Conservation (phyloP, 2,329 filamentous ascomycete genomes). For the Hypoxylon sp. region DNA sequence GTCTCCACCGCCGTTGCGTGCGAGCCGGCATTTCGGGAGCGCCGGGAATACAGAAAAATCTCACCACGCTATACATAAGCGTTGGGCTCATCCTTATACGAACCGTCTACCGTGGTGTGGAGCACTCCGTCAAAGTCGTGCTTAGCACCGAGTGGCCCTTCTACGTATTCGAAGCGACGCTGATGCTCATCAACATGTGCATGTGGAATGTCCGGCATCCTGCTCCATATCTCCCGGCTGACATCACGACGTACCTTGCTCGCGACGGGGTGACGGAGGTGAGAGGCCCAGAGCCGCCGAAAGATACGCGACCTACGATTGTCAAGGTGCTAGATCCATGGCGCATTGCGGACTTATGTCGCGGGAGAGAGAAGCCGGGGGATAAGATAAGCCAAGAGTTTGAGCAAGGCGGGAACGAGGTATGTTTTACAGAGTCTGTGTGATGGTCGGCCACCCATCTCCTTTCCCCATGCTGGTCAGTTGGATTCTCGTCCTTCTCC, state of each 20-base stretch:
- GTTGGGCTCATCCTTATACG: constrained; percentile 57
- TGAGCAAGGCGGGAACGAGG: constrained; percentile 12
- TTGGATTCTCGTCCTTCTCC: too few relatives aligned
- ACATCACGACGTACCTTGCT: constrained; percentile 55
- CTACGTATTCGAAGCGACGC: constrained; percentile 59
- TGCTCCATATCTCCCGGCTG: constrained; percentile 55
- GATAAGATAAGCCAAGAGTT: constrained; percentile 1
- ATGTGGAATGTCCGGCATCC: constrained; percentile 58
- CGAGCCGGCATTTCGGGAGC: constrained; percentile 39
- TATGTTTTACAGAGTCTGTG: neutral
- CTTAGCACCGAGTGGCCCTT: constrained; percentile 61
- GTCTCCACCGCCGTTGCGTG: constrained; percentile 8
- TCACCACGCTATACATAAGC: constrained; percentile 54
- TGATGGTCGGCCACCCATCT: neutral
- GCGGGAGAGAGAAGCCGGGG: constrained; percentile 4
- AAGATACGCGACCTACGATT: constrained; percentile 1
- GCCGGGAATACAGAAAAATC: constrained; percentile 53
- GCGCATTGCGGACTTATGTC: constrained; percentile 1
- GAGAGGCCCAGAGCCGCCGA: neutral
- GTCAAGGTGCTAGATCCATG: constrained; percentile 3
- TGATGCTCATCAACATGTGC: constrained; percentile 57
- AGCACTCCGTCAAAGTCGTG: constrained; percentile 58
- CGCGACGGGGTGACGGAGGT: constrained; percentile 56
- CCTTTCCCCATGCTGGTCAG: neutral
- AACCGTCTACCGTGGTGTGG: constrained; percentile 59